Conservation (phyloP, 1,284 basidiomycete species). For the Naganishia liquefaciens region DNA sequence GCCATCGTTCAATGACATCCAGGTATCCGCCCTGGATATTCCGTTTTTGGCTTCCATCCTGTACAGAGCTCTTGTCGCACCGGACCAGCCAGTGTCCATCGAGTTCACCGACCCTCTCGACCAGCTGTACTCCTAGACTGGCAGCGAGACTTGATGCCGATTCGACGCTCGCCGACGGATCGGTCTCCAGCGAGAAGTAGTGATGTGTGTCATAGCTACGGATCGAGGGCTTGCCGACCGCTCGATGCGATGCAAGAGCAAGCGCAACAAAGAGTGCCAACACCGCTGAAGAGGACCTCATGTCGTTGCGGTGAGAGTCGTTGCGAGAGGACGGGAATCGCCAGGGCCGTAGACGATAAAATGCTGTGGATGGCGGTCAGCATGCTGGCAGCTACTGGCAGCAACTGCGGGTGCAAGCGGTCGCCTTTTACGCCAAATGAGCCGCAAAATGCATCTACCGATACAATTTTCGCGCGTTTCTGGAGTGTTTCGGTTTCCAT, state of each 20-base stretch:
- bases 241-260: constrained; percentile 68
- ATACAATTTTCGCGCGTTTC: no score
- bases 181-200: constrained; percentile 60
- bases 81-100: constrained; percentile 82
- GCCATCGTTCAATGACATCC: constrained; percentile 47
- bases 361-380: background rate
- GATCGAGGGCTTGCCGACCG: constrained; percentile 56
- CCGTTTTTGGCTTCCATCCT: background rate
- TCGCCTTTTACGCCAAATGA: background rate
- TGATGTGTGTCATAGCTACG: constrained; percentile 71
- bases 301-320: background rate
- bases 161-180: constrained; percentile 54
- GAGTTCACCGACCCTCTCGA: constrained; percentile 85
- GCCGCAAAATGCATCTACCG: background rate
- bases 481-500: no score
- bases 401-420: constrained; percentile 4
- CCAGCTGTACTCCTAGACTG: constrained; percentile 75
- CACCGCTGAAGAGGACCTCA: constrained; percentile 1
- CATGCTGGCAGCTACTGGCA: constrained; percentile 1
- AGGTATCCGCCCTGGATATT: constrained; percentile 40
- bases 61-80: constrained; percentile 53
- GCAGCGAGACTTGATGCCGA: constrained; percentile 55
- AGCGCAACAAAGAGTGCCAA: constrained; percentile 65
- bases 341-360: background rate
- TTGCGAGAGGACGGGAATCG: background rate